Percentiles rank a stretch among this genome's conserved stretches.
Conservation (phyloP, 805 yeast species). For the Geotrichum ghanense region DNA sequence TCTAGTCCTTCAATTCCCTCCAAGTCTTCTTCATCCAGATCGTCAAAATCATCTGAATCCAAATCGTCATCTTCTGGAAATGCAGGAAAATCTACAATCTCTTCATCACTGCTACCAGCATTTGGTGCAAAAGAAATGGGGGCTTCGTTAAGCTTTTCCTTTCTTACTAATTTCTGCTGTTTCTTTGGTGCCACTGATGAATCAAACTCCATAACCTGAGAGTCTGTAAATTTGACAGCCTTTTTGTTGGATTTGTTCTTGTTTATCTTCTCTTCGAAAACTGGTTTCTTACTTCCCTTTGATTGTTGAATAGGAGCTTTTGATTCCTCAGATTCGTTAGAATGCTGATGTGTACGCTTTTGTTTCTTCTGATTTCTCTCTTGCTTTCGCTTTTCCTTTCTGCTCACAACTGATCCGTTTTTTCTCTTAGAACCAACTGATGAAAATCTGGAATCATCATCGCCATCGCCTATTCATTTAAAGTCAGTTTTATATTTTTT, state of each 20-base stretch:
- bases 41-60: neutral
- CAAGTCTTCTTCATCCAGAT: neutral
- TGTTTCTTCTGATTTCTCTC: slow-evolving; percentile 28
- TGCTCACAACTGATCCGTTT: slow-evolving; percentile 19
- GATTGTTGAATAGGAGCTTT: neutral
- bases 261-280: neutral
- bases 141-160: neutral
- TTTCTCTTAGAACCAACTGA: slow-evolving; percentile 2
- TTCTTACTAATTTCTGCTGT: neutral
- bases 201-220: neutral
- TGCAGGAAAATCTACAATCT: neutral
- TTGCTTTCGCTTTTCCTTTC: slow-evolving; percentile 35
- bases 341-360: slow-evolving; percentile 13
- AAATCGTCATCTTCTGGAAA: neutral
- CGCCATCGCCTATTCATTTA: neutral
- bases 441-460: neutral
- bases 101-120: neutral
- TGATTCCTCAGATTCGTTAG: slow-evolving; percentile 3
- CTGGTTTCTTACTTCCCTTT: neutral
- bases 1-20: neutral
- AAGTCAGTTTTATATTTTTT: neutral
- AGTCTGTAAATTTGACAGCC: neutral
- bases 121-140: neutral
- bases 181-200: neutral
- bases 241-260: neutral